phyloP scores from a whole-genome alignment of 2,329 filamentous ascomycete genomes.

The Exophiala aquamarina region DNA sequence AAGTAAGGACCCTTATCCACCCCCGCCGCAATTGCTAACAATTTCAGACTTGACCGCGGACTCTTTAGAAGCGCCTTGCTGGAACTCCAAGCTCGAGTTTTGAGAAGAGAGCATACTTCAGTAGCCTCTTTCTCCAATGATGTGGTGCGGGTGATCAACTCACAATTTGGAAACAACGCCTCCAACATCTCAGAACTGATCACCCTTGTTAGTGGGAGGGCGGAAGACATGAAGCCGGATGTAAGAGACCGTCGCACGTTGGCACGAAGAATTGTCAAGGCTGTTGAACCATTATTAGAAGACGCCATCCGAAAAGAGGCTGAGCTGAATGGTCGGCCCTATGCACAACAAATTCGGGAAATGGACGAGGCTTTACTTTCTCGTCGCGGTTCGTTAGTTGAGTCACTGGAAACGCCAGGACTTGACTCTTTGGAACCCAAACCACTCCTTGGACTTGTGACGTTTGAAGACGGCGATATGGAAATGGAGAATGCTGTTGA shows the following conservation, averaged over 20 bases:
- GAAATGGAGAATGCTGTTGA: constrained; percentile 41
- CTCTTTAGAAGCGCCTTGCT: constrained; percentile 58
- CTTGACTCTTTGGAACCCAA: constrained; percentile 36
- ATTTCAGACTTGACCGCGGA: constrained; percentile 44
- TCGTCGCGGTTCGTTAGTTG: constrained; percentile 50
- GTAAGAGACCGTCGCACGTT: constrained; percentile 78
- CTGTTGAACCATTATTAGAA: constrained; percentile 75
- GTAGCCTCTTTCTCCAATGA: constrained; percentile 62
- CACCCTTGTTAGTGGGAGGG: constrained; percentile 51
- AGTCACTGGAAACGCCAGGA: constrained; percentile 20
- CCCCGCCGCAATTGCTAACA: constrained; percentile 16
- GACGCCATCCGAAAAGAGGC: constrained; percentile 75
- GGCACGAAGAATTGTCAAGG: constrained; percentile 86
- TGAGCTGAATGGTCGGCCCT: constrained; percentile 70
- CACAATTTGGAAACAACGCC: constrained; percentile 52
- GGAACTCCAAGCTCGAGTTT: constrained; percentile 53
- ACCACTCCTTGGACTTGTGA: constrained; percentile 17
- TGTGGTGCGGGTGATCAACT: constrained; percentile 56
- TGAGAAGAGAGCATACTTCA: constrained; percentile 59
- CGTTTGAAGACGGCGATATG: constrained; percentile 29
- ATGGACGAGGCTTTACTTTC: constrained; percentile 67
- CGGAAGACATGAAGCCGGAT: constrained; percentile 54
- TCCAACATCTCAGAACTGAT: constrained; percentile 47
- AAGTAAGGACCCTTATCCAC: constrained; percentile 57
- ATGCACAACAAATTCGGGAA: constrained; percentile 69